Evolutionary conservation across 116 monocot species (phyloP), one percentile per base, ranked within the genome.

Genomic region (Phalaenopsis hybrid): DNA sequence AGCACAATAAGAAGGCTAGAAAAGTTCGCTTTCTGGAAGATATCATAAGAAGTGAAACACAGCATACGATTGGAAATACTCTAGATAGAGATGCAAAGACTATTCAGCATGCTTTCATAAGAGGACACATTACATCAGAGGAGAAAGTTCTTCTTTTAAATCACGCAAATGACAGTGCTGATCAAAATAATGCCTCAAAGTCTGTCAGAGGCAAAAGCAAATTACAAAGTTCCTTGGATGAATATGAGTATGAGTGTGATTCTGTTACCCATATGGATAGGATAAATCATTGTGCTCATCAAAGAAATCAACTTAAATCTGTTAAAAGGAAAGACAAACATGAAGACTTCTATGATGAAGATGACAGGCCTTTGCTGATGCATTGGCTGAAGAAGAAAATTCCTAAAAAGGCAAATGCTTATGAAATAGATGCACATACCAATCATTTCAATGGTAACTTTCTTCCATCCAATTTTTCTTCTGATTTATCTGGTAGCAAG

Each of bases 1-100:
- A 58, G 44, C 79, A 77, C 9, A 58, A 52, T 43, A 91, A 81
- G 73, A 94, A 84, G 82, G 43, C 16, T 72, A 82, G 76, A 76
- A 94, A 90, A 81, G 73, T 87, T 72, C 90, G 92, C 4, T 79
- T 83, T 45, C 74, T 94, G 61, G 81, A 81, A 87, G 94, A 94
- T 45, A 94, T 94, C 8, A 78, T 92, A 65, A 84, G 85, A 83
- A 90, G 86, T 37, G 87, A 84, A 44, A 79, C 61, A 23, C 44
- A 48, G 41, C 21, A 25, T 25, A 74, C 75, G 48, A 33, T 79
- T 76, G 67, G 73, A 67, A 52, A 84, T 58, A 52, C 15, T 76
- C 82, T 75, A 20, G 74, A 20, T 52, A 45, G 44, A 82, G 73
- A 80, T 82, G 78, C 55, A 67, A 74, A 63, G 61, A 1, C 18